Evolutionary conservation across 73 alveolate species (phyloP), one percentile per base, ranked within the genome.

Genomic region (Paramecium octaurelia): DNA sequence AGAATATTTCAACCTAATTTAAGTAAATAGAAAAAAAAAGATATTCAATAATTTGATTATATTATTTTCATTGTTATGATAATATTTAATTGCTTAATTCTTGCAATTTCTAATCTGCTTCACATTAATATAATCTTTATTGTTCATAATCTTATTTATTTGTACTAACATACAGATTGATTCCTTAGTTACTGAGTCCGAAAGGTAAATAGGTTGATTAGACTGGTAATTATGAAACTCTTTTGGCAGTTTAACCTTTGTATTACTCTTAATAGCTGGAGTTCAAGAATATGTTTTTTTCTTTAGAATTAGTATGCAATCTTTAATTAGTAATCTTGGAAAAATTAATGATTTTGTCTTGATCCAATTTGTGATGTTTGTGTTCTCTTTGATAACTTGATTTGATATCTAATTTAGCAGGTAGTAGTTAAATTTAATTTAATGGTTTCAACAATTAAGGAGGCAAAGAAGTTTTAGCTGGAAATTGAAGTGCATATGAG

Each of bases 301-400:
- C 91, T 44, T 80, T 73, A 14, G 40, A 31, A 44, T 80, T 80
- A 10, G 70, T 38, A 40, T 77, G 90, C 16, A 77, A 38, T 77
- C 90, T 80, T 35, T 80, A 27, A 80, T 80, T 80, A 34, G 57
- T 80, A 27, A 80, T 80, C 27, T 44, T 43, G 6, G 90, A 43
- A 42, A 80, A 44, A 80, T 80, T 80, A 20, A 42, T 46, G 75
- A 44, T 8, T 43, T 80, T 34, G 0, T 21, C 42, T 46, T 35
- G 14, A 80, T 80, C 76, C 5, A 35, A 24, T n/a, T 43, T 31
- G 8, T 23, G 23, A 4, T 20, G 8, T 44, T 7, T 27, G 21
- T 43, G 38, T 44, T 24, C 75, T 46, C 75, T 80, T 44, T 80
- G 57, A 80, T 80, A 80, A 38, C 21, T 34, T 43, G 76, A 80